Conservation (phyloP, 306 rosid species). For the Cucumis melo region DNA sequence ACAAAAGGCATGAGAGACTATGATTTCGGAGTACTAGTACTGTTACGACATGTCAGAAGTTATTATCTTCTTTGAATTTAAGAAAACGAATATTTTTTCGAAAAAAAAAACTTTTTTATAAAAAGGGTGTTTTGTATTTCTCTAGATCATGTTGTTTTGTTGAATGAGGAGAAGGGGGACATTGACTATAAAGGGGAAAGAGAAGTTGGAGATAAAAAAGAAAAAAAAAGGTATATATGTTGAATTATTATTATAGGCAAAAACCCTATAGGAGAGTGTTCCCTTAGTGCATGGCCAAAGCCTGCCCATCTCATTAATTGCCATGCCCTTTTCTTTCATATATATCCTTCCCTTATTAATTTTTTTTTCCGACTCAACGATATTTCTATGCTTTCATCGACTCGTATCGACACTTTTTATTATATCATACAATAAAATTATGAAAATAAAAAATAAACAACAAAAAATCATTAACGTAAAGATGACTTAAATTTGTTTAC, state of each 20-base stretch:
- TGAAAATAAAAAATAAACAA: no score
- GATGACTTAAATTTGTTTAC: no score
- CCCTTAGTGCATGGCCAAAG: not conserved
- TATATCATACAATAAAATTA: no score
- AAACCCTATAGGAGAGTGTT: not conserved
- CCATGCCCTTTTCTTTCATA: not conserved
- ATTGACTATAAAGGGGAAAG: not conserved
- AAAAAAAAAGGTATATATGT: not conserved
- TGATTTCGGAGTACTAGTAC: no score
- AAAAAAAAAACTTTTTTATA: not conserved
- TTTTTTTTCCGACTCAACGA: no score
- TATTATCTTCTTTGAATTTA: no score
- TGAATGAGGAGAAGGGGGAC: not conserved
- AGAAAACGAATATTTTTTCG: not conserved
- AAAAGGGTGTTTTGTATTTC: conserved; percentile 1
- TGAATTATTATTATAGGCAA: not conserved
- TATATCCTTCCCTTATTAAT: not conserved
- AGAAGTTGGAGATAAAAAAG: not conserved
- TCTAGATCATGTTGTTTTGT: not conserved
- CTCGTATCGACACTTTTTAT: no score
- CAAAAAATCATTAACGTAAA: no score
- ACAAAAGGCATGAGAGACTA: no score
- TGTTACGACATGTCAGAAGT: no score
- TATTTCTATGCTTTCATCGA: no score
- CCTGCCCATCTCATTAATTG: not conserved